Conservation (phyloP, 768 basidiomycete genomes). For the Suillus decipiens region DNA sequence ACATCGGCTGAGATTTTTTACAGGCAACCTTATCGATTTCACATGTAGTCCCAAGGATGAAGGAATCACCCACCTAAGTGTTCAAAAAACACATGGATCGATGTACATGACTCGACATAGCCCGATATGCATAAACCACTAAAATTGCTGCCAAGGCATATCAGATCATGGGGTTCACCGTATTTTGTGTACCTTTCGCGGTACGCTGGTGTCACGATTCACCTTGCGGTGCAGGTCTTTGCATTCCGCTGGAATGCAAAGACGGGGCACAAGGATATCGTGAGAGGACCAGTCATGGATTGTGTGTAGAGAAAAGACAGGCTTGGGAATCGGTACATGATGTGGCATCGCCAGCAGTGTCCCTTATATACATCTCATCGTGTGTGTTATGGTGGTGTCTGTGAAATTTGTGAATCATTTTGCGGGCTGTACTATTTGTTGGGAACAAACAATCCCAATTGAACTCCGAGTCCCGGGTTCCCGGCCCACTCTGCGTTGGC, state of each 20-base stretch:
- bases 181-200: neutral
- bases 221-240: neutral
- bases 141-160: neutral
- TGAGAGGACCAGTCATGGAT: neutral
- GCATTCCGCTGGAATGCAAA: constrained; percentile 2
- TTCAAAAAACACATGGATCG: neutral
- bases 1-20: neutral
- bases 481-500: no score
- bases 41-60: neutral
- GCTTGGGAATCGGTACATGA: neutral
- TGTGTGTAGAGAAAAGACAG: neutral
- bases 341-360: neutral
- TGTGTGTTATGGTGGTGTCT: neutral
- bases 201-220: neutral
- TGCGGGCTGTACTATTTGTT: neutral
- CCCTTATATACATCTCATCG: neutral
- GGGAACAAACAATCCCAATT: neutral
- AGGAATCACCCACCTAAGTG: neutral
- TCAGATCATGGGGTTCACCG: neutral
- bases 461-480: neutral
- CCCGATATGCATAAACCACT: no score
- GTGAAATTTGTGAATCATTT: neutral
- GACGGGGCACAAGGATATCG: neutral
- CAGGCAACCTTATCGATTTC: neutral
- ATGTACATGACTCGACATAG: no score